A percentile compares a stretch with the other conserved stretches of the same genome.
phyloP scores from a whole-genome alignment of 2,329 filamentous ascomycete species.

The Cordyceps tenuipes region DNA sequence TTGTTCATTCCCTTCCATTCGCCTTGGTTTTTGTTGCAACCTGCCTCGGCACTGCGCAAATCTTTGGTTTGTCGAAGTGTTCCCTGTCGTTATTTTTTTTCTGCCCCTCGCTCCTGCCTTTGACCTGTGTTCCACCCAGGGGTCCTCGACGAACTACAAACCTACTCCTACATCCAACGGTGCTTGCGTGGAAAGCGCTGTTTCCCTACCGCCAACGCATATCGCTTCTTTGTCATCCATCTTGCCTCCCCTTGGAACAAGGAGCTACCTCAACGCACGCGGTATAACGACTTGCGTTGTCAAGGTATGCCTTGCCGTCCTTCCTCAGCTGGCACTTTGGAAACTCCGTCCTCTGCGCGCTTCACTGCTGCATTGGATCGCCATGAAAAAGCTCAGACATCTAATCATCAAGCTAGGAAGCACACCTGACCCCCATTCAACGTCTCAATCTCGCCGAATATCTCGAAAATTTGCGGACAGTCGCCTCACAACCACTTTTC shows the following conservation, averaged over 20 bases:
- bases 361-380: not conserved
- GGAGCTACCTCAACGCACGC: not conserved
- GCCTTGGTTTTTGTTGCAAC: not conserved
- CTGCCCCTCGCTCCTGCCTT: conserved; percentile 2
- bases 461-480: conserved; percentile 8
- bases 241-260: not conserved
- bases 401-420: conserved; percentile 6
- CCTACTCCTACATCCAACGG: not conserved
- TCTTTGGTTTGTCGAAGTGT: not conserved
- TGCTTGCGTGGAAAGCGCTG: conserved; percentile 1
- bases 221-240: not conserved
- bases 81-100: not conserved
- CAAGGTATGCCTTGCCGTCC: conserved; percentile 1
- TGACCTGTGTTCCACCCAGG: not conserved
- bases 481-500: conserved; percentile 5
- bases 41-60: not conserved
- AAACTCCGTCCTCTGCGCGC: not conserved
- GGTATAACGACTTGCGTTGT: not conserved
- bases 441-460: not conserved
- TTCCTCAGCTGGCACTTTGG: not conserved
- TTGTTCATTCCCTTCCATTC: not conserved
- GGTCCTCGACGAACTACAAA: not conserved
- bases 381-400: conserved; percentile 8
- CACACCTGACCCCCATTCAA: not conserved
- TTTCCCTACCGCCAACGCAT: not conserved